Evolutionary conservation across 495 filamentous ascomycete genomes (phyloP), one percentile per base, ranked within the genome.

Genomic region (Cercophora newfieldiana): DNA sequence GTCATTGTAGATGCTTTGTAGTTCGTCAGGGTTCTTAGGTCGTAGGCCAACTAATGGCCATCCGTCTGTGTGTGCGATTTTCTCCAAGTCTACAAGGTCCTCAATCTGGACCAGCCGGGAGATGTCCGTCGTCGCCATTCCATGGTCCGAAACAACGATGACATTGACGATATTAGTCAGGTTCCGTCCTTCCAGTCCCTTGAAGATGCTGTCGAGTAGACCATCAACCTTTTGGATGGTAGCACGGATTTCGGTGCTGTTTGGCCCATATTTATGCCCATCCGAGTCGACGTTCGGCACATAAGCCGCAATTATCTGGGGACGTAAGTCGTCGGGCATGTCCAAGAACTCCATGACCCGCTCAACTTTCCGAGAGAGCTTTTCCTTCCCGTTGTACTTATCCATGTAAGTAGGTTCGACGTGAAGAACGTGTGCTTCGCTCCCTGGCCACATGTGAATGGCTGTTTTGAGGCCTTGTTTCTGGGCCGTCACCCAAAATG

Each of bases 381-480:
- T 70, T 73, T 97, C 94, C 1, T 88, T 84, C 3, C 86, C 87
- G 68, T 97, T 96, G 74, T 82, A 99, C 66, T 87, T 88, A 75
- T 99, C 95, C 47, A 97, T 71, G 74, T 88, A 91, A 7, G 83
- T 86, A 0, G 92, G 92, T 50, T 92, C 88, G 31, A 86, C 77
- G 10, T 79, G 80, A 25, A 85, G 80, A 66, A 91, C 85, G 68
- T 91, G 88, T 1, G 92, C 93, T 76, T 98, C 96, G 21, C 90
- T 94, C 2, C 96, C 95, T 0, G 96, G 95, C 95, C 95, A 99
- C 95, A 99, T 99, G 73, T 98, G 96, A 28, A 98, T 88, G 18
- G 91, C 96, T 29, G 86, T 87, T 61, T 82, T 85, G 56, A 97
- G 79, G 6, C 88, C 88, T 60, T 88, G 85, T 33, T 88, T 87